Conservation (phyloP, 257 asterid species). For the Plantago elongata region DNA sequence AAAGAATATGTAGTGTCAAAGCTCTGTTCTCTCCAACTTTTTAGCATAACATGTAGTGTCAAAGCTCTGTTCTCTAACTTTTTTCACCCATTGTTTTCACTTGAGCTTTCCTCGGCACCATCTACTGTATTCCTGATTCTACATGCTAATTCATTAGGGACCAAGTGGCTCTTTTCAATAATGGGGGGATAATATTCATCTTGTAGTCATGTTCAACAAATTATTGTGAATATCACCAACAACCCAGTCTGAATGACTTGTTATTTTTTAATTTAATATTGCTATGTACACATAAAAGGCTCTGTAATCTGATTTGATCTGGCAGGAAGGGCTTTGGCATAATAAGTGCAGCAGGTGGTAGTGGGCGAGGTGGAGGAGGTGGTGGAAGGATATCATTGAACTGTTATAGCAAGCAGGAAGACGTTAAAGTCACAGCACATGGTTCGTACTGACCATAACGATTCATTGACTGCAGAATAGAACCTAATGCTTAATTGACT, state of each 20-base stretch:
- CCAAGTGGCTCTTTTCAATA: slow-evolving; percentile 3
- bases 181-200: slow-evolving; percentile 5
- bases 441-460: slow-evolving; percentile 50
- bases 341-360: slow-evolving; percentile 92
- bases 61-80: too few relatives aligned
- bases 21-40: too few relatives aligned
- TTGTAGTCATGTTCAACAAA: slow-evolving; percentile 14
- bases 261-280: slow-evolving; percentile 7
- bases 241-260: slow-evolving; percentile 6
- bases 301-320: slow-evolving; percentile 29
- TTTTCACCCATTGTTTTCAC: not conserved
- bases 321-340: slow-evolving; percentile 84
- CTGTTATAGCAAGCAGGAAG: slow-evolving; percentile 98
- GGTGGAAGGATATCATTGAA: slow-evolving; percentile 91
- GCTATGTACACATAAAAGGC: slow-evolving; percentile 5
- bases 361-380: slow-evolving; percentile 98
- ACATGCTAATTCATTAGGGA: slow-evolving; percentile 11
- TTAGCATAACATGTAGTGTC: slow-evolving; percentile 3
- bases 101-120: not conserved
- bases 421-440: slow-evolving; percentile 71
- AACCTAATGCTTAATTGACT: too few relatives aligned
- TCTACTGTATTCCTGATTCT: not conserved
- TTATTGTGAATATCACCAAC: not conserved
- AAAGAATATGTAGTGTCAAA: not conserved
- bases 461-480: slow-evolving; percentile 13